These are phyloP conservation scores for Sporobolomyces roseus DNA, from an alignment of 768 basidiomycete species.

Conservation along the genomic window DNA sequence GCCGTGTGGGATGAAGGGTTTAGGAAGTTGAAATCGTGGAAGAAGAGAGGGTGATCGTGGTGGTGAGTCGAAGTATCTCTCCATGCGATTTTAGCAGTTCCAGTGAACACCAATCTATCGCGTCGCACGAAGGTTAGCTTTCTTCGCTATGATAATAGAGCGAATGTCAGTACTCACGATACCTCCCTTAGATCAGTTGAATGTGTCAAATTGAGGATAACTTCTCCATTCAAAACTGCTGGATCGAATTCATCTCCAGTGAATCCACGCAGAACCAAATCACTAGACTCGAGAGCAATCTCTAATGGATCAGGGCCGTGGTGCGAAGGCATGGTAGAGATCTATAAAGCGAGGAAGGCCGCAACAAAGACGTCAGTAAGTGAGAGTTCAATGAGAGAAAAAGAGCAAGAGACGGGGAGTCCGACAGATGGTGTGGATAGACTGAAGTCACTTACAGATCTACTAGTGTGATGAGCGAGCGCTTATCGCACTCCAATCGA, in stretches of 20 bases:
- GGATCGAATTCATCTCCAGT: constrained; percentile 69
- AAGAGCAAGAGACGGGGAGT: background rate
- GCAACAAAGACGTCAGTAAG: constrained; percentile 7
- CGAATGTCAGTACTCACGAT: constrained; percentile 19
- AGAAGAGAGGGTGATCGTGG: constrained; percentile 44
- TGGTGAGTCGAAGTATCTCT: constrained; percentile 42
- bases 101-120: constrained; percentile 68
- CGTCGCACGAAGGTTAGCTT: too few relatives aligned
- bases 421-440: background rate
- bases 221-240: constrained; percentile 70
- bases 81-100: constrained; percentile 48
- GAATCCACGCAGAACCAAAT: constrained; percentile 65
- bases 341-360: constrained; percentile 1
- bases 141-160: background rate
- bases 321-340: background rate
- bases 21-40: constrained; percentile 45
- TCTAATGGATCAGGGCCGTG: constrained; percentile 55
- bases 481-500: background rate
- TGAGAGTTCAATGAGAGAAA: too few relatives aligned
- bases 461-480: background rate
- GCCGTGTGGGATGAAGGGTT: constrained; percentile 41
- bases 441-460: background rate
- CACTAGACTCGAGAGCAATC: constrained; percentile 68
- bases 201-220: constrained; percentile 74
- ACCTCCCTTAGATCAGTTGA: constrained; percentile 60